These are phyloP conservation scores for Microstegium vimineum DNA, from an alignment of 176 grass and related monocot genomes.

Conservation along the genomic window DNA sequence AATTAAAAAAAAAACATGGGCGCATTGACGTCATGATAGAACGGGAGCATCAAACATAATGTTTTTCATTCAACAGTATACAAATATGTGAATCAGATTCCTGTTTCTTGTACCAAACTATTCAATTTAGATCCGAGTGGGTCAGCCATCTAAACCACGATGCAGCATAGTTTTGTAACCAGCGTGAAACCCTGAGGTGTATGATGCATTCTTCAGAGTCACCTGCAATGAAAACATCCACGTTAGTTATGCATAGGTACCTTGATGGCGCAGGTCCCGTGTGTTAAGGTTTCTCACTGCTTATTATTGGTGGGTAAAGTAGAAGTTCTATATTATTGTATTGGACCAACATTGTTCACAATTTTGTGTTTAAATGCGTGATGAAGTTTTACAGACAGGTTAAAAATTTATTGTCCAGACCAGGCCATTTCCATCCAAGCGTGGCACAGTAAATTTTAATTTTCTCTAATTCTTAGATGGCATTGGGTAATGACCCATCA, in stretches of 20 bases:
- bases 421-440: not conserved
- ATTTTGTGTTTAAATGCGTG: not conserved
- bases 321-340: not conserved
- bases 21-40: not conserved
- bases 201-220: constrained; percentile 67
- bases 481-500: not conserved
- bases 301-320: not conserved
- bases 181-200: constrained; percentile 55
- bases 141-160: constrained; percentile 18
- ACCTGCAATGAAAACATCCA: constrained; percentile 51
- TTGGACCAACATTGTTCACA: not conserved
- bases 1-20: not conserved
- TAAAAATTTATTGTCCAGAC: not conserved
- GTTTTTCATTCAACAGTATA: not conserved
- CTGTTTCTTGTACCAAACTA: not conserved
- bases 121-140: constrained; percentile 32
- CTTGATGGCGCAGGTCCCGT: not conserved
- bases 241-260: not conserved
- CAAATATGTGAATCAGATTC: not conserved
- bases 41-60: not conserved
- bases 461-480: not conserved
- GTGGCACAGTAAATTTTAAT: not conserved
- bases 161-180: constrained; percentile 50
- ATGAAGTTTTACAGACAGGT: not conserved
- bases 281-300: not conserved